Percentiles rank a stretch among this genome's conserved stretches.
These are phyloP conservation scores for Mercurialis annua DNA, from an alignment of 345 rosid species.

Conservation along the genomic window DNA sequence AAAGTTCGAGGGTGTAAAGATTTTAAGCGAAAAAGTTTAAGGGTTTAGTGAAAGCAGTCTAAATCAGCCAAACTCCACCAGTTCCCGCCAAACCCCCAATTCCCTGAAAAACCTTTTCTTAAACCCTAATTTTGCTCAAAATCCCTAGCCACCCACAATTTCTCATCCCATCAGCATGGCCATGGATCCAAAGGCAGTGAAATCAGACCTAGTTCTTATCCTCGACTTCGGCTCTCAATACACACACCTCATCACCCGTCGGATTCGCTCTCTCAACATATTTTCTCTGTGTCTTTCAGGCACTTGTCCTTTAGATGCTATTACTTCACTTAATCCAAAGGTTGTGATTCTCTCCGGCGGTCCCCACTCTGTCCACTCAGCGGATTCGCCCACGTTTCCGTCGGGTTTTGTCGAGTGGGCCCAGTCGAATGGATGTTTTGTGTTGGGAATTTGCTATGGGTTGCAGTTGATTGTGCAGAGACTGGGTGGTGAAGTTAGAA, in stretches of 20 bases:
- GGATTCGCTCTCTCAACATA: slow-evolving; percentile 76
- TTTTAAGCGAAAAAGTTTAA: too few relatives aligned
- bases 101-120: too few relatives aligned
- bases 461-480: slow-evolving; percentile 81
- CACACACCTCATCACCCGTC: slow-evolving; percentile 90
- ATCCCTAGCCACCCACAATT: background rate
- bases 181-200: slow-evolving; percentile 32
- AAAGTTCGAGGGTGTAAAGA: too few relatives aligned
- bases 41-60: too few relatives aligned
- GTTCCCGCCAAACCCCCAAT: too few relatives aligned
- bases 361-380: slow-evolving; percentile 84
- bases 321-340: slow-evolving; percentile 55
- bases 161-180: background rate
- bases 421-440: slow-evolving; percentile 44
- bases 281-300: slow-evolving; percentile 89
- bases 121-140: background rate
- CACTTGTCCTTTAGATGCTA: slow-evolving; percentile 62
- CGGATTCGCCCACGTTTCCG: slow-evolving; percentile 68
- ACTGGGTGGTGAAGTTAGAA: slow-evolving; percentile 70
- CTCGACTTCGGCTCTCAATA: slow-evolving; percentile 91
- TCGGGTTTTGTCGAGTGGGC: slow-evolving; percentile 77
- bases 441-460: slow-evolving; percentile 86
- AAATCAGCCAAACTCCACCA: too few relatives aligned
- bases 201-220: slow-evolving; percentile 75
- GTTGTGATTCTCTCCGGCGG: slow-evolving; percentile 95